These are phyloP conservation scores for Colletotrichum acutatum DNA, from an alignment of 2,329 filamentous ascomycete genomes.

Conservation along the genomic window DNA sequence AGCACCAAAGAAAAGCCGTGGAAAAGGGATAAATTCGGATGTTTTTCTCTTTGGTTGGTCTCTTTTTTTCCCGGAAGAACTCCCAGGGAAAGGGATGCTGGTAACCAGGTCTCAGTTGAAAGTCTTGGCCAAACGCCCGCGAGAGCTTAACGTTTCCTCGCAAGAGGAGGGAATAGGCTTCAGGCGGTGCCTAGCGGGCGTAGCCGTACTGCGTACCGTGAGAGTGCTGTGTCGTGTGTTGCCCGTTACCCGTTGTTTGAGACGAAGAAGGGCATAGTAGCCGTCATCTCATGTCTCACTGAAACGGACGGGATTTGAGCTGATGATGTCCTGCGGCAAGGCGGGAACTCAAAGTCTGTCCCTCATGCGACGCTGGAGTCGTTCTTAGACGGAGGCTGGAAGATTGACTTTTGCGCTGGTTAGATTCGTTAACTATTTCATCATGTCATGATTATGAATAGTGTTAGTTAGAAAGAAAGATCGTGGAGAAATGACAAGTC, in stretches of 20 bases:
- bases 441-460: background rate
- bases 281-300: conserved; percentile 28
- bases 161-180: conserved; percentile 4
- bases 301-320: conserved; percentile 28
- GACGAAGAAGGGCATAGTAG: conserved; percentile 10
- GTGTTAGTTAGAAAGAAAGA: background rate
- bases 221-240: background rate
- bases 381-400: background rate
- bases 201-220: background rate
- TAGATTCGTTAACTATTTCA: background rate
- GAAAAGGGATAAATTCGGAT: conserved; percentile 1
- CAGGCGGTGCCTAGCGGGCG: background rate
- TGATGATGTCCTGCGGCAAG: conserved; percentile 10
- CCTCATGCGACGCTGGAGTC: background rate
- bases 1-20: background rate
- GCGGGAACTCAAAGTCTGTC: conserved; percentile 17
- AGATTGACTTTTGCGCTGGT: background rate
- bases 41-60: background rate
- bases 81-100: background rate
- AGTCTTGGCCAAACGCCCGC: conserved; percentile 4
- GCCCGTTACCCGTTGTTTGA: conserved; percentile 10
- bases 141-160: background rate
- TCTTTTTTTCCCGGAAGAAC: background rate
- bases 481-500: background rate
- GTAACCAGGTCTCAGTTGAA: conserved; percentile 2